Conservation (phyloP, 192 early-diverging fungal genomes). For the Martensiomyces pterosporus region DNA sequence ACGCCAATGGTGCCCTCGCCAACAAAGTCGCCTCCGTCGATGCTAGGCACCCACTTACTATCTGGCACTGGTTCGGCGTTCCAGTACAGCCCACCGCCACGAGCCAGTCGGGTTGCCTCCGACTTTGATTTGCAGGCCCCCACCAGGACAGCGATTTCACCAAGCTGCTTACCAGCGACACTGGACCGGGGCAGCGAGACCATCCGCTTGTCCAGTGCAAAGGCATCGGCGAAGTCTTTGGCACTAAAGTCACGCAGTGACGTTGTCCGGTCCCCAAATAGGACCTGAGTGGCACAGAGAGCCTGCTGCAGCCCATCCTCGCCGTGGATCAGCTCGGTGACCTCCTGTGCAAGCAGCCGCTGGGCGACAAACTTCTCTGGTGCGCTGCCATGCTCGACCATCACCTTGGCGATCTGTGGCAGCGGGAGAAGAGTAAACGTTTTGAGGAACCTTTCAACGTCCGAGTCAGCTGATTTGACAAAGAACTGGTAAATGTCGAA, state of each 20-base stretch:
- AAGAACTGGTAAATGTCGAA: constrained; percentile 98
- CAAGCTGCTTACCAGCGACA: constrained; percentile 53
- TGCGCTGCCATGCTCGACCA: constrained; percentile 57
- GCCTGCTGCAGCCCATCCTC: constrained; percentile 63
- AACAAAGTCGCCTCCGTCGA: constrained; percentile 50
- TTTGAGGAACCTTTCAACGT: constrained; percentile 68
- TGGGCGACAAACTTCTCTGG: constrained; percentile 77
- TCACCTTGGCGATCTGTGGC: constrained; percentile 55
- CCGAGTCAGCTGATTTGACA: constrained; percentile 74
- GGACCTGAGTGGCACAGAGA: constrained; percentile 63
- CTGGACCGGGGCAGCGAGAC: constrained; percentile 33
- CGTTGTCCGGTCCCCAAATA: constrained; percentile 61
- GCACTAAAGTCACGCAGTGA: constrained; percentile 17
- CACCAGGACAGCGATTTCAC: constrained; percentile 56
- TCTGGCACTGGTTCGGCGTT: constrained; percentile 28
- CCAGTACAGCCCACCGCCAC: constrained; percentile 77
- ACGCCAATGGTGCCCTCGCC: constrained; percentile 61
- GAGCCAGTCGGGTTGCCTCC: constrained; percentile 71
- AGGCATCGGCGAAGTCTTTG: constrained; percentile 66
- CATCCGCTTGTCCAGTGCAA: constrained; percentile 64
- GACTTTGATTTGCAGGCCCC: constrained; percentile 69
- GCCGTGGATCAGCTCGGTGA: constrained; percentile 89
- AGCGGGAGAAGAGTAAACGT: constrained; percentile 78
- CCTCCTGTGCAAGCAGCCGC: constrained; percentile 70
- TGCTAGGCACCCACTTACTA: constrained; percentile 25